These are phyloP conservation scores for Violaceomyces palustris DNA, from an alignment of 1,284 basidiomycete species.

Conservation along the genomic window DNA sequence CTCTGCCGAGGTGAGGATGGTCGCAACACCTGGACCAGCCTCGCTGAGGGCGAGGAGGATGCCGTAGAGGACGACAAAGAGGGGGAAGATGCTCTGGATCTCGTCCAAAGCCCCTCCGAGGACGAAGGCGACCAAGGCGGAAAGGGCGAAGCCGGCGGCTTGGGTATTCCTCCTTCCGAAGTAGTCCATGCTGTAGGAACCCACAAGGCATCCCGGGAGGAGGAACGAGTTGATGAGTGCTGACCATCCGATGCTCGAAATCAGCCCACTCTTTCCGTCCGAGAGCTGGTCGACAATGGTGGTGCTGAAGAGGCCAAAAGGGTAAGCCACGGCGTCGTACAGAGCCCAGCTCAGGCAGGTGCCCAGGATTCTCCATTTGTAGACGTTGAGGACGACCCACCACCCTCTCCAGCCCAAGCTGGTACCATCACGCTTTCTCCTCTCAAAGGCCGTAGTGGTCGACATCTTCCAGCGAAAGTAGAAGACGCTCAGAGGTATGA, in stretches of 20 bases:
- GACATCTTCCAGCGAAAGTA: constrained; percentile 41
- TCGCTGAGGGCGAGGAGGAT: background rate
- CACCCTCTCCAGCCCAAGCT: background rate
- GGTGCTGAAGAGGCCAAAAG: background rate
- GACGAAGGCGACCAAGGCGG: background rate
- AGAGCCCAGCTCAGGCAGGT: background rate
- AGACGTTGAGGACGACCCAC: background rate
- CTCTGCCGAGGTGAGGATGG: background rate
- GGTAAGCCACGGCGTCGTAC: background rate
- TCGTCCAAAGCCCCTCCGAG: background rate
- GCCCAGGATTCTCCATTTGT: background rate
- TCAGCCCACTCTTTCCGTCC: background rate
- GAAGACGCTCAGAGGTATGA: constrained; percentile 39
- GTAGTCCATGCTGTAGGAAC: background rate
- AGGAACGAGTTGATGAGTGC: background rate
- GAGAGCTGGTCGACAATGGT: background rate
- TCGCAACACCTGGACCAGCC: background rate
- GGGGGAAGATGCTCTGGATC: background rate
- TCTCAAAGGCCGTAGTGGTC: constrained; percentile 37
- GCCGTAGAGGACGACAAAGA: background rate
- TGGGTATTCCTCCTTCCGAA: background rate
- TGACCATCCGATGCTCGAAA: background rate
- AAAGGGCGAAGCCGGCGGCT: background rate
- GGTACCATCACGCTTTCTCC: too few species aligned
- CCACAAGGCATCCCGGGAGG: background rate